Percentiles rank a stretch among this genome's conserved stretches.
These are phyloP conservation scores for Nakazawaea wyomingensis DNA, from an alignment of 805 yeast species.

Conservation along the genomic window DNA sequence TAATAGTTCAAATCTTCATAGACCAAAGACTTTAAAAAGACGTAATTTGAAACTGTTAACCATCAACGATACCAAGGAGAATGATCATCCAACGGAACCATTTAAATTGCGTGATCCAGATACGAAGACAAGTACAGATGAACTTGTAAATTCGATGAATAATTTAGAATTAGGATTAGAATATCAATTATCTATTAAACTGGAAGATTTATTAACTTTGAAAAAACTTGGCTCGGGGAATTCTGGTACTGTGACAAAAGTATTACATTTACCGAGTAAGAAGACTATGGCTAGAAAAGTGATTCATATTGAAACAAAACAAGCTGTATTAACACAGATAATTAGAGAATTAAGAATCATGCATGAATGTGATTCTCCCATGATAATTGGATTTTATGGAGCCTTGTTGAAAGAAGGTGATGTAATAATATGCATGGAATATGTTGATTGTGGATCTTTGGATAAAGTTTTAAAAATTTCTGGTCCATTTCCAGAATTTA, in stretches of 20 bases:
- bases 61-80: constrained; percentile 2
- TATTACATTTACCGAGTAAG: constrained; percentile 83
- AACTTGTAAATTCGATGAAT: constrained; percentile 38
- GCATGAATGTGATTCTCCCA: constrained; percentile 83
- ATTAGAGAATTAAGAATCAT: constrained; percentile 83
- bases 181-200: constrained; percentile 45
- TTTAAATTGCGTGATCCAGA: constrained; percentile 23
- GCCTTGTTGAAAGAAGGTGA: constrained; percentile 72
- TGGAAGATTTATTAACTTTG: constrained; percentile 67
- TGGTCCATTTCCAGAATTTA: constrained; percentile 63
- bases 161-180: constrained; percentile 50
- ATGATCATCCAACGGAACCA: neutral
- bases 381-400: constrained; percentile 86
- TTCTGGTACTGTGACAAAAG: constrained; percentile 88
- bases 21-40: constrained; percentile 45
- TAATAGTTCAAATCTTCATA: constrained; percentile 1
- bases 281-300: constrained; percentile 86
- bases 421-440: constrained; percentile 91
- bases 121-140: constrained; percentile 26
- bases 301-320: constrained; percentile 80
- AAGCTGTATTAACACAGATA: constrained; percentile 74
- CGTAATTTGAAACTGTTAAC: constrained; percentile 56
- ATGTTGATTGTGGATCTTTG: constrained; percentile 89
- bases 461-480: constrained; percentile 64
- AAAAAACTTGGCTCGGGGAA: constrained; percentile 88